These are phyloP conservation scores for Colletotrichum paranaense DNA, from an alignment of 2,329 filamentous ascomycete species.

Conservation along the genomic window DNA sequence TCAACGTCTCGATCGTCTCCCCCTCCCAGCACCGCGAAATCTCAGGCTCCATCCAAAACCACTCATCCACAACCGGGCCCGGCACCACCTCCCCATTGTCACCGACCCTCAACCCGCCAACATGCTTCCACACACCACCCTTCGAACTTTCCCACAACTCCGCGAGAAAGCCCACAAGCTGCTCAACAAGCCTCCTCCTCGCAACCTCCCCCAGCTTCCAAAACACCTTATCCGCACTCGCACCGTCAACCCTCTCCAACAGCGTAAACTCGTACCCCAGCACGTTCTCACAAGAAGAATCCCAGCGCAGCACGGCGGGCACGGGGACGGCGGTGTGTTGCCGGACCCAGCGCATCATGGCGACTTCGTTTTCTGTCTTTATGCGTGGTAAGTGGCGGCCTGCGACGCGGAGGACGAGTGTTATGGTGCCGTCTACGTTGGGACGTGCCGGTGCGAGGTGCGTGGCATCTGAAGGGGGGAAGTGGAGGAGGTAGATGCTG, in stretches of 20 bases:
- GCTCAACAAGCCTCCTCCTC: slow-evolving; percentile 45
- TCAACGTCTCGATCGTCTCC: slow-evolving; percentile 39
- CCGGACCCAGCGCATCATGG: slow-evolving; percentile 47
- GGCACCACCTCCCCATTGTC: slow-evolving; percentile 30
- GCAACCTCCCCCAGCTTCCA: slow-evolving; percentile 43
- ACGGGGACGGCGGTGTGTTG: slow-evolving; percentile 46
- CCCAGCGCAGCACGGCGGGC: slow-evolving; percentile 46
- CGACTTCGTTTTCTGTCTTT: slow-evolving; percentile 52
- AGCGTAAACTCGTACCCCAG: slow-evolving; percentile 56
- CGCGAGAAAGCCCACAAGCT: slow-evolving; percentile 44
- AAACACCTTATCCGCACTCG: slow-evolving; percentile 37
- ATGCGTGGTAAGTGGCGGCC: slow-evolving; percentile 48
- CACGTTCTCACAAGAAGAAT: slow-evolving; percentile 45
- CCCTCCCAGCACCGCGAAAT: slow-evolving; percentile 42
- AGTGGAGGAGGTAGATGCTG: slow-evolving; percentile 41
- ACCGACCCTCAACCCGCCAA: slow-evolving; percentile 37
- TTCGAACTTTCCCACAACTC: slow-evolving; percentile 26
- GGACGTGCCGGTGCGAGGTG: background rate
- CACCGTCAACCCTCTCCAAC: slow-evolving; percentile 43
- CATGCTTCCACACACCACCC: background rate
- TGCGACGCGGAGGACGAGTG: slow-evolving; percentile 46
- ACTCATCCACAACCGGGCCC: slow-evolving; percentile 47
- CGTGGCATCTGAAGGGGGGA: slow-evolving; percentile 6
- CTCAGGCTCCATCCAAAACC: slow-evolving; percentile 48
- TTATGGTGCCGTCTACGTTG: slow-evolving; percentile 10